Percentiles rank a stretch among this genome's conserved stretches.
phyloP scores from a whole-genome alignment of 805 yeast genomes.

The Metschnikowia orientalis region DNA sequence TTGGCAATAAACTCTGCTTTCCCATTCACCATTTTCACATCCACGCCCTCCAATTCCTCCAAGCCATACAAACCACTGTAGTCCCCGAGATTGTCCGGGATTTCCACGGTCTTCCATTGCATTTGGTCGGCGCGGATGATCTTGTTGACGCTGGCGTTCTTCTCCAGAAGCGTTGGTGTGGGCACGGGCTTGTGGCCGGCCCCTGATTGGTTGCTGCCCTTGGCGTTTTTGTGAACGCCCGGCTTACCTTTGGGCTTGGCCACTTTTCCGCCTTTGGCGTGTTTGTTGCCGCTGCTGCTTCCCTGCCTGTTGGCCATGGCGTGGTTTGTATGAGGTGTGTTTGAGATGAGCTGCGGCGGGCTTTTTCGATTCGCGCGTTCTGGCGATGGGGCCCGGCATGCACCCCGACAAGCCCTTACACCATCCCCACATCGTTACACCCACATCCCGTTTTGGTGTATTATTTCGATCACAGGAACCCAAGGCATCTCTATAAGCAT shows the following conservation, averaged over 20 bases:
- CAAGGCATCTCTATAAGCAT: no score
- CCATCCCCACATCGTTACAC: no score
- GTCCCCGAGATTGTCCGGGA: conserved; percentile 81
- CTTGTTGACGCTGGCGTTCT: conserved; percentile 28
- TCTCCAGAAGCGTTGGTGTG: conserved; percentile 28
- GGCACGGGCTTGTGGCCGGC: conserved; percentile 2
- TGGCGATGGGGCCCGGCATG: no score
- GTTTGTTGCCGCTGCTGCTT: no score
- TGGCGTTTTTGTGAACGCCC: background rate
- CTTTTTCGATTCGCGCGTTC: no score
- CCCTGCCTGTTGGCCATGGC: no score
- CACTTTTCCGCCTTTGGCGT: background rate
- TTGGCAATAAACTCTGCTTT: conserved; percentile 48
- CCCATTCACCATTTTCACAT: conserved; percentile 70
- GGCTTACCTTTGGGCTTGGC: no score
- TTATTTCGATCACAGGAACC: no score
- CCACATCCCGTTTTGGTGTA: no score
- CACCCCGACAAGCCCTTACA: no score
- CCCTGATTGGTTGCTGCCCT: conserved; percentile 2
- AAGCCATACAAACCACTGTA: conserved; percentile 89
- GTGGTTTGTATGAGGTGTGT: no score
- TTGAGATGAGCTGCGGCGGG: no score
- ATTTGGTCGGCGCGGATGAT: conserved; percentile 48
- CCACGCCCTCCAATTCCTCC: conserved; percentile 93
- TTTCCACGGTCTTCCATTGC: conserved; percentile 76